Base-by-base conservation (phyloP, 1,139 yeast genomes). In the Yamadazyma membranifaciens region DNA sequence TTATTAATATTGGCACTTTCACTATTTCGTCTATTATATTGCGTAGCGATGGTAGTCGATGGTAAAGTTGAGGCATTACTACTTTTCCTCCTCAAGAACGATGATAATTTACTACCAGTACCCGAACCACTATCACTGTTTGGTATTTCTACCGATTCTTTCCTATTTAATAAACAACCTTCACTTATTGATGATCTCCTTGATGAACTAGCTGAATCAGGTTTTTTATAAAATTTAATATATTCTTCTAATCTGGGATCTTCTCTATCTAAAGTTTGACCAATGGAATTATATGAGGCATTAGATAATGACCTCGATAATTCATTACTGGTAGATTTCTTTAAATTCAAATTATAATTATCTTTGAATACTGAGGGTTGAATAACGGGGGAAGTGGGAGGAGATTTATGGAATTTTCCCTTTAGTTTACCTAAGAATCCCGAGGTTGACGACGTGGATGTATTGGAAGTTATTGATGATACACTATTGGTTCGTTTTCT, bases 241-340 rank as follows among this genome's bases (percentile, higher is more conserved):
- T 81, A 83, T 40, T 78, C 81, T 31, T 78, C 77, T 31, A 83
- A 56, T 47, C 78, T 69, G 1, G 84, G 82, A 50, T 82, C 87
- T 25, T 65, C 45, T 4, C 4, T 6, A 27, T 27, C 30, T 9
- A 27, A n/a, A n/a, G 30, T n/a, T 12, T 27, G 30, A n/a, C 6
- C 7, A 4, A 22, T n/a, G 10, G 27, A 13, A n/a, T 12, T 20
- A 13, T 12, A 14, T n/a, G 26, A 11, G 6, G 16, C 4, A 12
- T 41, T 36, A 3, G 44, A 41, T 9, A 24, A 13, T 2, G 41
- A 30, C 28, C 17, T 38, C 9, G 39, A 31, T 9, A 41, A 34
- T 6, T 37, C 47, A 22, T 31, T 32, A 25, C 40, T 32, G 2
- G n/a, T 4, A 6, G 37, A 26, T 16, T 24, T 36, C 9, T 34